A percentile compares a stretch with the other conserved stretches of the same genome.
Conservation (phyloP, 2,329 filamentous ascomycete genomes). For the Apiospora saccharicola region DNA sequence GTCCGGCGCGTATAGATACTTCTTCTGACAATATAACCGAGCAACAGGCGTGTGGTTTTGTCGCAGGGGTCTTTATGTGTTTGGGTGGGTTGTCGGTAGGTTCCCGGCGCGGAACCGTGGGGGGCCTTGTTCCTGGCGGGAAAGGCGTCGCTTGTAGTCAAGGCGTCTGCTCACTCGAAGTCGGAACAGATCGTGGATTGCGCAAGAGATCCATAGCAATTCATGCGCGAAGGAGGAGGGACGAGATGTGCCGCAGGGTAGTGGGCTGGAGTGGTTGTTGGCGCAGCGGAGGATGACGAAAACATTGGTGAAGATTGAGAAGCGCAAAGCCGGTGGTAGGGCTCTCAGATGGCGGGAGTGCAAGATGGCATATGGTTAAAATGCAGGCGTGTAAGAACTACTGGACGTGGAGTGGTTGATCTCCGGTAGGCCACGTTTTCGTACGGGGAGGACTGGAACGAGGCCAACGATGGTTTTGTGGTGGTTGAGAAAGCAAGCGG, state of each 20-base stretch:
- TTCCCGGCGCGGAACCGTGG: constrained; percentile 32
- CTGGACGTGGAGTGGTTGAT: neutral
- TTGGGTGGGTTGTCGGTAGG: constrained; percentile 24
- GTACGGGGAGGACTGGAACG: constrained; percentile 16
- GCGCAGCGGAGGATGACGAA: constrained; percentile 34
- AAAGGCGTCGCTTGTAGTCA: constrained; percentile 33
- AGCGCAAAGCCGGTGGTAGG: constrained; percentile 28
- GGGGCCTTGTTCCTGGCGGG: constrained; percentile 28
- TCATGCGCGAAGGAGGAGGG: constrained; percentile 32
- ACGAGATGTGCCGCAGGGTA: constrained; percentile 34
- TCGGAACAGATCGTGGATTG: constrained; percentile 36
- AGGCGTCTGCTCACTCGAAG: constrained; percentile 42
- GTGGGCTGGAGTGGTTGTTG: constrained; percentile 36
- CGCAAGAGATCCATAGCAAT: constrained; percentile 44
- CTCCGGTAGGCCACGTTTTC: constrained; percentile 21
- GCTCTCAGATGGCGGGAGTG: constrained; percentile 11
- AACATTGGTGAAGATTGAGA: constrained; percentile 40
- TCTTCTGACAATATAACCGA: neutral
- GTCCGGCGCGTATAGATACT: constrained; percentile 8
- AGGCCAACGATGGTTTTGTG: constrained; percentile 26
- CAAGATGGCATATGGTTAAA: constrained; percentile 16
- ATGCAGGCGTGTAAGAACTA: neutral
- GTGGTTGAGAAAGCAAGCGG: constrained; percentile 21
- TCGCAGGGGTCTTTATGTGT: constrained; percentile 9
- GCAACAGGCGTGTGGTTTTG: neutral